Base-by-base conservation (phyloP, 176 grass and related monocot species). In the Lolium rigidum region DNA sequence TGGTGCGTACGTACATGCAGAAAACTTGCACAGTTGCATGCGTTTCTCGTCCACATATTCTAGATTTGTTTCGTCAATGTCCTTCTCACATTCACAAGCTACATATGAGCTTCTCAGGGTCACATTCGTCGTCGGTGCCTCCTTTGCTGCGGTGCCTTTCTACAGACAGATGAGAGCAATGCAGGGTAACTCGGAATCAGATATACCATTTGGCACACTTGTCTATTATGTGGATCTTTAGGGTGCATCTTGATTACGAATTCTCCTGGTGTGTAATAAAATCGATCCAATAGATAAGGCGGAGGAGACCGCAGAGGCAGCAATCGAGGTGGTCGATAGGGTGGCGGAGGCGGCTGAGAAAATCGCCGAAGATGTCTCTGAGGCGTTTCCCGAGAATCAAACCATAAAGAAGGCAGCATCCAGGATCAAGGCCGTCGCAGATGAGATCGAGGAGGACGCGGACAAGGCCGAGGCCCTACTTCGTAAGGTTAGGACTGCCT, bases 291-390 rank as follows among this genome's bases (percentile, higher is more conserved):
- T 15, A 91, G 92, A 85, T 20, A 82, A 79, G 71, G 74, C 87
- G 70, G 87, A 91, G 78, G 87, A 94, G 58, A 80, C 81, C 20
- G 82, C 78, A 5, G 81, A 87, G 74, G 82, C 77, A 39, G 81
- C 85, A 0, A 16, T 85, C 70, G 84, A 89, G 82, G 74, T 82
- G 71, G 37, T 91, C 26, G 89, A 94, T 50, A 87, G 74, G 49
- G 90, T 87, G 89, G 87, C 89, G 2, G 82, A 89, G 81, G 73
- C 63, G 2, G 82, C 89, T 1, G 92, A 87, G 82, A 87, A 90
- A 74, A 17, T 94, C 20, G 75, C 87, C 6, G 85, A 66, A n/a
- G 84, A 91, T 9, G 58, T 94, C 1, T 85, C 89, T 4, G 52
- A 68, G 6, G 82, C 66, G 15, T 91, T 94, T 38, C 92, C 89